Percentiles rank a stretch among this genome's conserved stretches.
Evolutionary conservation across 345 rosid genomes (phyloP).

Genomic region (Psidium guajava): DNA sequence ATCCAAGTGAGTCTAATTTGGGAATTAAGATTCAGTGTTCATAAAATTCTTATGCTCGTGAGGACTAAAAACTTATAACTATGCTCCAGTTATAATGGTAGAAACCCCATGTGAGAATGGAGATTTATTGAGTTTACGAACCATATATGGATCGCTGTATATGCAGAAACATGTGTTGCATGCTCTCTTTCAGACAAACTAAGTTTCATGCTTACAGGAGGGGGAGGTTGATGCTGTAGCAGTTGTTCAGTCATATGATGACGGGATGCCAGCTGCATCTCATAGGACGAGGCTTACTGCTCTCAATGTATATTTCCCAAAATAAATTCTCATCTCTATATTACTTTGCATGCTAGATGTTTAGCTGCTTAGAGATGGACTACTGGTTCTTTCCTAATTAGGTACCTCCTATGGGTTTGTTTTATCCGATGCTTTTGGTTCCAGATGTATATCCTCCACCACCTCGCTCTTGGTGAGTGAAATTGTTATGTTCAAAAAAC

Average conservation of each 20-base stretch:
- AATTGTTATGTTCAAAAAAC: neutral
- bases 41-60: neutral
- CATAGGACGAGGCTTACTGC: slow-evolving; percentile 81
- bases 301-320: slow-evolving; percentile 42
- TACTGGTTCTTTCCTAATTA: slow-evolving; percentile 1
- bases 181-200: neutral
- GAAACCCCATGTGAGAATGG: neutral
- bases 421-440: slow-evolving; percentile 76
- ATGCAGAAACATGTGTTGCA: neutral
- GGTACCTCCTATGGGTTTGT: slow-evolving; percentile 97
- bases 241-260: slow-evolving; percentile 70
- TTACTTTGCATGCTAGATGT: neutral
- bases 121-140: neutral
- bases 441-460: slow-evolving; percentile 85
- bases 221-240: slow-evolving; percentile 66
- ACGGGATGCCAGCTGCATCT: slow-evolving; percentile 54
- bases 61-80: neutral
- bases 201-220: slow-evolving; percentile 27
- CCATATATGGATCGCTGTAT: neutral
- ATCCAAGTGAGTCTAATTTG: slow-evolving; percentile 39
- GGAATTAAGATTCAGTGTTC: neutral
- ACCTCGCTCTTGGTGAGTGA: slow-evolving; percentile 67
- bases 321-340: neutral
- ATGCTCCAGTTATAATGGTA: neutral
- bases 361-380: neutral